Evolutionary conservation across 306 rosid genomes (phyloP).

Genomic region (Dalbergia cultrata): DNA sequence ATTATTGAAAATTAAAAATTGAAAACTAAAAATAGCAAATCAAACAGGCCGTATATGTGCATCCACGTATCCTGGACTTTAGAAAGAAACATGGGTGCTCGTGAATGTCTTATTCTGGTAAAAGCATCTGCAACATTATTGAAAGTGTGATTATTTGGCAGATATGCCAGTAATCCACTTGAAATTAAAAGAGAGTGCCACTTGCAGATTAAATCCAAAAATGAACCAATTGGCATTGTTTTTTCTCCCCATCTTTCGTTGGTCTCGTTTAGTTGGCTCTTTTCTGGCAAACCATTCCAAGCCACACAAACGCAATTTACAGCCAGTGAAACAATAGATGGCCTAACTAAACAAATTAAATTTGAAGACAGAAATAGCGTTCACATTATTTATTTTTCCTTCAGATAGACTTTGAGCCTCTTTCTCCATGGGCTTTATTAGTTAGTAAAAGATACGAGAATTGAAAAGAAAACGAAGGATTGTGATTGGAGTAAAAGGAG

Average conservation of each 20-base stretch:
- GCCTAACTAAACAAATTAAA: background rate
- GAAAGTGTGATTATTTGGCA: slow-evolving; percentile 19
- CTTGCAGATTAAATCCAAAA: slow-evolving; percentile 19
- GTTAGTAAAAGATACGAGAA: background rate
- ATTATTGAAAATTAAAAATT: too few species aligned
- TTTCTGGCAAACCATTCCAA: background rate
- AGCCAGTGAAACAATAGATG: background rate
- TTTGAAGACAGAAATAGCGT: slow-evolving; percentile 10
- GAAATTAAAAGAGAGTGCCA: background rate
- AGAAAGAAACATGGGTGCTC: background rate
- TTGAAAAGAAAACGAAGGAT: background rate
- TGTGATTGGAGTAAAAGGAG: background rate
- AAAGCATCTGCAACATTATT: background rate
- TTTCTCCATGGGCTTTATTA: background rate
- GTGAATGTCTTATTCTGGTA: slow-evolving; percentile 3
- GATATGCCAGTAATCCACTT: slow-evolving; percentile 32
- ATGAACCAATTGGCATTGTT: background rate
- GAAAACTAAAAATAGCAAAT: too few species aligned
- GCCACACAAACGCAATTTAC: slow-evolving; percentile 17
- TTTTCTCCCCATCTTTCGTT: background rate
- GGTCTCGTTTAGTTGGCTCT: slow-evolving; percentile 12
- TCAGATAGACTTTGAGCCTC: background rate
- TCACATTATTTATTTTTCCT: background rate
- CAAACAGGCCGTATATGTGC: background rate
- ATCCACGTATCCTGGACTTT: background rate